Percentiles rank a stretch among this genome's conserved stretches.
Evolutionary conservation across 768 basidiomycete genomes (phyloP).

Genomic region (Boletus sp.): DNA sequence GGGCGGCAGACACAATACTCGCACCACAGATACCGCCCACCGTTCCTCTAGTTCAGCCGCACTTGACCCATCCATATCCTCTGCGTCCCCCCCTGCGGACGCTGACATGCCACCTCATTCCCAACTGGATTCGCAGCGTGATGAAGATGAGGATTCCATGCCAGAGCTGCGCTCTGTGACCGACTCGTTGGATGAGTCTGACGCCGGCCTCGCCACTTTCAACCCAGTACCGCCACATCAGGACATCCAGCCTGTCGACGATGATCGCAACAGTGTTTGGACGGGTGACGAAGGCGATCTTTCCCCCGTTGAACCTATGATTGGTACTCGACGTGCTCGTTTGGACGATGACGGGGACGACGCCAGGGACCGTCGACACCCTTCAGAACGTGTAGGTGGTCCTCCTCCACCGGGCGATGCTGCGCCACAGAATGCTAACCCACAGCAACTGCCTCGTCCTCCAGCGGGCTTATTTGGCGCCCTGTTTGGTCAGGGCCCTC

Average conservation of each 20-base stretch:
- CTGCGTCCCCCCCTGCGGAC: conserved; percentile 1
- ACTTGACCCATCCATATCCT: neutral
- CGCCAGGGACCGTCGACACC: conserved; percentile 60
- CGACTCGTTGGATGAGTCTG: conserved; percentile 37
- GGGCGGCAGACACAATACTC: neutral
- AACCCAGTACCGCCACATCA: conserved; percentile 26
- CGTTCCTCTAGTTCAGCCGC: neutral
- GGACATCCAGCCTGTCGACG: conserved; percentile 25
- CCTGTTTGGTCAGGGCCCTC: conserved; percentile 22
- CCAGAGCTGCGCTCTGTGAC: conserved; percentile 40
- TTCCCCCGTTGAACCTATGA: conserved; percentile 31
- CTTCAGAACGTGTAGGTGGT: conserved; percentile 51
- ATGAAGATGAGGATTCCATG: conserved; percentile 39
- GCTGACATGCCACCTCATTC: conserved; percentile 5
- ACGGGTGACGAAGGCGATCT: conserved; percentile 31
- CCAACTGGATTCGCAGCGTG: conserved; percentile 3
- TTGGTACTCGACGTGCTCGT: conserved; percentile 46
- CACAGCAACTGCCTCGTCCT: conserved; percentile 18
- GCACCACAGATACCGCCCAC: neutral
- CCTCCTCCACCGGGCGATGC: conserved; percentile 19
- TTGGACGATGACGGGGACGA: conserved; percentile 63
- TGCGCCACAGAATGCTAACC: conserved; percentile 22
- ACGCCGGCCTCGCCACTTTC: conserved; percentile 28
- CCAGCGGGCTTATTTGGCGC: conserved; percentile 24
- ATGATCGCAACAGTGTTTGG: conserved; percentile 29